A percentile compares a stretch with the other conserved stretches of the same genome.
These are phyloP conservation scores for Salmacisia buchloeana DNA, from an alignment of 1,284 basidiomycete species.

Conservation along the genomic window DNA sequence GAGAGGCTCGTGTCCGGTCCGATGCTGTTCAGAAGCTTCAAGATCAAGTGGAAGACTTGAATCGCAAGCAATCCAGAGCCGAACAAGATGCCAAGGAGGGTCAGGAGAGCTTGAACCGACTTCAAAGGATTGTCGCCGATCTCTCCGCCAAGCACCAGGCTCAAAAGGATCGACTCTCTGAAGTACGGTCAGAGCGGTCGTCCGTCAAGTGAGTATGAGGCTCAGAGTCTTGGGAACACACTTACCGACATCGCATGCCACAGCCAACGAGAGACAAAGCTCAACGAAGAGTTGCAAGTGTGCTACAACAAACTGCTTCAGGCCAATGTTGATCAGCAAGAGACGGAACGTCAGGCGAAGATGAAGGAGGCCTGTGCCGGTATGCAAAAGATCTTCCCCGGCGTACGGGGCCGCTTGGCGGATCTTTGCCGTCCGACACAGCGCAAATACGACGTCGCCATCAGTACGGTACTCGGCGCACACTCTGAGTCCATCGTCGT, in stretches of 20 bases:
- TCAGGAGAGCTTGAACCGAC: conserved; percentile 59
- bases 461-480: conserved; percentile 88
- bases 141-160: conserved; percentile 18
- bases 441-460: conserved; percentile 84
- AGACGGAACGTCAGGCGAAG: conserved; percentile 75
- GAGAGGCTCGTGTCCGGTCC: conserved; percentile 71
- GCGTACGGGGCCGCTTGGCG: conserved; percentile 67
- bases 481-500: conserved; percentile 95
- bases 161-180: neutral
- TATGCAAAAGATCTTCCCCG: conserved; percentile 61
- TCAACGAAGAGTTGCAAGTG: conserved; percentile 81
- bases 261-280: conserved; percentile 31
- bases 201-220: neutral
- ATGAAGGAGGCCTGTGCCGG: conserved; percentile 78
- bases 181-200: neutral
- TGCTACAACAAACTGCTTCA: conserved; percentile 73
- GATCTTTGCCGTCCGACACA: conserved; percentile 90
- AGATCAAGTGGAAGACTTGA: conserved; percentile 64
- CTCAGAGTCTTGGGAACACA: neutral
- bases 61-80: conserved; percentile 62
- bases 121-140: conserved; percentile 21
- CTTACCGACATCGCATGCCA: neutral
- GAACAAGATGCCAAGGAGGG: conserved; percentile 61
- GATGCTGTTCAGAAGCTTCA: conserved; percentile 59
- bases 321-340: conserved; percentile 50